Base-by-base conservation (phyloP, 1,284 basidiomycete species). In the Boletus semigastroideus region DNA sequence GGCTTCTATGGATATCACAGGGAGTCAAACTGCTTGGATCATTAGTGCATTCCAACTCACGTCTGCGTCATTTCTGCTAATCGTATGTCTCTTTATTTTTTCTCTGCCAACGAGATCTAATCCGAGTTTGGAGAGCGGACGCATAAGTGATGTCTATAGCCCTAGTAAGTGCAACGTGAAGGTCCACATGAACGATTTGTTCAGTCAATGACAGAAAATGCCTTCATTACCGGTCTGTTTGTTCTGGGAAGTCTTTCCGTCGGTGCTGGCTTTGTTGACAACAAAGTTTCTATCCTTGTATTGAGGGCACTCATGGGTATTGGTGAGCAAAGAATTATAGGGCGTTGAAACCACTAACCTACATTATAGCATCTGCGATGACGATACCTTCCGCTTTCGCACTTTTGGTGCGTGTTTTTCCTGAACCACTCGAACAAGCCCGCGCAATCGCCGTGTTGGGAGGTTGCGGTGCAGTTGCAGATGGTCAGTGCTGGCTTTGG, bases 1-100 rank as follows among this genome's bases (percentile, higher is more conserved):
- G 37, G 13, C 2, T 14, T 48, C 44, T 22, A 43, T 53, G 59
- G 86, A 84, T 41, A 80, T 92, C 60, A 89, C 89, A 66, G 82
- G 78, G 59, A 73, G 83, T 41, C 61, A 70, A 42, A 59, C 53
- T 1, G 44, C 60, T 38, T 77, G 74, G 75, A 50, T 74, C 19
- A 56, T 74, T 34, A 71, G 71, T 52, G 74, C 67, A n/a, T 75
- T 67, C 49, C 73, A 75, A 47, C 61, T 76, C 38, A 76, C 74
- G 5, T 76, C 76, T 51, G 74, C 75, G 10, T 63, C 74, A 1
- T 72, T 76, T 46, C 62, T 77, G 17, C 63, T 76, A 40, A 62
- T 72, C 5, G 74, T 76, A 54, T 34, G 73, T 66, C 43, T 43
- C n/a, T 1, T 46, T 27, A 36, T 34, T 5, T 47, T 54, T 67